These are phyloP conservation scores for Fusarium keratoplasticum DNA, from an alignment of 2,329 filamentous ascomycete species.

Conservation along the genomic window DNA sequence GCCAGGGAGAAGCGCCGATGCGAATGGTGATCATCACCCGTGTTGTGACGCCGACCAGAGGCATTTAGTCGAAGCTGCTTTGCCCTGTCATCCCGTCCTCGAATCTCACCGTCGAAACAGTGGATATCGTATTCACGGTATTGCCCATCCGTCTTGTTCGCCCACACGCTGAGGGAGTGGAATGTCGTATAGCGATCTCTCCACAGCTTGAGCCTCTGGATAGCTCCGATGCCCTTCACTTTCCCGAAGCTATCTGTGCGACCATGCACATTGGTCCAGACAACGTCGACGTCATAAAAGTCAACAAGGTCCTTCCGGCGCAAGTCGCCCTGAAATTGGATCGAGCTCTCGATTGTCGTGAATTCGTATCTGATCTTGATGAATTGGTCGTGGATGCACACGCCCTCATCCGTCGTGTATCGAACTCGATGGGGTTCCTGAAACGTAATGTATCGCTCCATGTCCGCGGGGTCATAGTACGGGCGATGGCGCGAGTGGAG, in stretches of 20 bases:
- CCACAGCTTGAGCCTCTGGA: conserved; percentile 66
- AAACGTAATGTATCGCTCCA: conserved; percentile 63
- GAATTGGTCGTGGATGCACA: conserved; percentile 61
- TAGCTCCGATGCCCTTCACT: conserved; percentile 62
- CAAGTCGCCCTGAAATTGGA: conserved; percentile 62
- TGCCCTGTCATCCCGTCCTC: conserved; percentile 58
- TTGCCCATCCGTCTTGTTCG: conserved; percentile 58
- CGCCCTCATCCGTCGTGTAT: conserved; percentile 59
- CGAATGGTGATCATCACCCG: conserved; percentile 50
- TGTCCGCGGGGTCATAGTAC: conserved; percentile 61
- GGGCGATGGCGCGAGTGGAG: conserved; percentile 63
- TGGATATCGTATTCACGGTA: conserved; percentile 62
- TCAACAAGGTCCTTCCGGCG: conserved; percentile 60
- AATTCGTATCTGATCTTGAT: conserved; percentile 64
- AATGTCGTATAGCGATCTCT: conserved; percentile 60
- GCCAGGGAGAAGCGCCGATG: conserved; percentile 57
- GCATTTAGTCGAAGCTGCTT: conserved; percentile 59
- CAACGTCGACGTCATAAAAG: conserved; percentile 64
- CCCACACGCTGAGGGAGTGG: conserved; percentile 61
- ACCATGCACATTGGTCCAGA: conserved; percentile 63
- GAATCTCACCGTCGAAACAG: conserved; percentile 60
- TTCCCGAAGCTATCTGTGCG: conserved; percentile 63
- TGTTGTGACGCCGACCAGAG: conserved; percentile 55
- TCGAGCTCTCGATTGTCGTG: conserved; percentile 59
- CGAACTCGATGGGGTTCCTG: conserved; percentile 60